Evolutionary conservation across 2,329 filamentous ascomycete species (phyloP).

Genomic region (Neopestalotiopsis sp.): DNA sequence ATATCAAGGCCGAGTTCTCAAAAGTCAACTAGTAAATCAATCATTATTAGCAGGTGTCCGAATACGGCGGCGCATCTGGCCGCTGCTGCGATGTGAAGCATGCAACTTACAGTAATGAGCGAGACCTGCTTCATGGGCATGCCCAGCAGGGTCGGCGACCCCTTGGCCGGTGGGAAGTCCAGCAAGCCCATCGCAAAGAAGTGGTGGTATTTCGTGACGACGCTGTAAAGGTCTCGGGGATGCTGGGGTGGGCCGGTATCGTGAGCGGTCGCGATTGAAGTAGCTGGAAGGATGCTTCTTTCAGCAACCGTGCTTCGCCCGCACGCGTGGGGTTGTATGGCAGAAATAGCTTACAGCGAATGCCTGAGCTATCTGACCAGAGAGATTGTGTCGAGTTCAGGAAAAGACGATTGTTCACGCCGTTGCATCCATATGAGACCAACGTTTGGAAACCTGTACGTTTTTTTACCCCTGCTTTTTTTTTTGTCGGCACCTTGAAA

Average conservation of each 20-base stretch:
- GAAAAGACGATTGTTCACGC: not conserved
- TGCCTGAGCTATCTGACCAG: not conserved
- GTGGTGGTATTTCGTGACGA: not conserved
- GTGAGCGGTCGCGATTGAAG: not conserved
- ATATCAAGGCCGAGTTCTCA: slow-evolving; percentile 79
- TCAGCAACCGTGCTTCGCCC: not conserved
- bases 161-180: slow-evolving; percentile 41
- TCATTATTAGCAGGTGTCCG: slow-evolving; percentile 19
- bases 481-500: not conserved
- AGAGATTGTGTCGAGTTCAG: slow-evolving; percentile 6
- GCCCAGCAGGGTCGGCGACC: slow-evolving; percentile 56
- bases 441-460: slow-evolving; percentile 1
- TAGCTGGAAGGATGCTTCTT: not conserved
- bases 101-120: slow-evolving; percentile 62
- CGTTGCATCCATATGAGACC: not conserved
- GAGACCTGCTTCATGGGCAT: slow-evolving; percentile 73
- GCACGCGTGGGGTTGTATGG: not conserved
- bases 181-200: slow-evolving; percentile 45
- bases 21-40: slow-evolving; percentile 67
- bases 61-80: not conserved
- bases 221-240: not conserved
- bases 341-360: not conserved
- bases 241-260: not conserved
- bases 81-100: not conserved
- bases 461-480: slow-evolving; percentile 14